phyloP scores from a whole-genome alignment of 768 basidiomycete genomes.

The Pisolithus microcarpus region DNA sequence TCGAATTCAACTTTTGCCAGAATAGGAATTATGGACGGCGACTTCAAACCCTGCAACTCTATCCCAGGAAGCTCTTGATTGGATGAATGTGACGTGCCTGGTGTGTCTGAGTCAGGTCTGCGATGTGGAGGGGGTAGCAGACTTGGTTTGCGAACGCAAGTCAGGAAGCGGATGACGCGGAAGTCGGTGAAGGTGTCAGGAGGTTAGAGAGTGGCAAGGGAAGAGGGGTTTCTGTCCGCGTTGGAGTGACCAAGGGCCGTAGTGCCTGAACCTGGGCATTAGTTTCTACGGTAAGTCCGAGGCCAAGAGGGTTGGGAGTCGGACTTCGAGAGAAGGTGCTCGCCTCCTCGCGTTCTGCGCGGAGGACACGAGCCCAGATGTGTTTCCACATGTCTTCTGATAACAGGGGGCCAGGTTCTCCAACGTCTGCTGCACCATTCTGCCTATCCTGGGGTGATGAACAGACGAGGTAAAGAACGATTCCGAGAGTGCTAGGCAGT shows the following conservation, averaged over 20 bases:
- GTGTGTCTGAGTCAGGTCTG: slow-evolving; percentile 44
- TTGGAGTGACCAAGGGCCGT: slow-evolving; percentile 43
- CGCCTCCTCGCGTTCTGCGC: slow-evolving; percentile 47
- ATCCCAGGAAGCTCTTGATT: slow-evolving; percentile 41
- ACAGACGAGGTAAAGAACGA: slow-evolving; percentile 74
- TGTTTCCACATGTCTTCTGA: slow-evolving; percentile 85
- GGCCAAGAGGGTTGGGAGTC: slow-evolving; percentile 35
- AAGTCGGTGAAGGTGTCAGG: slow-evolving; percentile 36
- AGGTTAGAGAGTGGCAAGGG: slow-evolving; percentile 28
- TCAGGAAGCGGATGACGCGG: slow-evolving; percentile 50
- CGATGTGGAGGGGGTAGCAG: slow-evolving; percentile 39
- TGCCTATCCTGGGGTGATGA: slow-evolving; percentile 20
- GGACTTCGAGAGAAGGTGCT: slow-evolving; percentile 27
- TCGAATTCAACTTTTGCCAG: slow-evolving; percentile 95
- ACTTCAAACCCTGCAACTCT: slow-evolving; percentile 59
- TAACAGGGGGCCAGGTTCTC: slow-evolving; percentile 70
- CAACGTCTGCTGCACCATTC: slow-evolving; percentile 28
- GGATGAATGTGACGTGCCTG: slow-evolving; percentile 41
- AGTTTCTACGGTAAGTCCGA: slow-evolving; percentile 38
- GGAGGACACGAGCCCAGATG: slow-evolving; percentile 71
- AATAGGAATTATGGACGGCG: slow-evolving; percentile 66
- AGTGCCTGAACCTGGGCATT: slow-evolving; percentile 24
- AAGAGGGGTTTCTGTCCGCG: slow-evolving; percentile 29
- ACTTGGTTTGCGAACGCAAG: slow-evolving; percentile 40
- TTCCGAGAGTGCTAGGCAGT: slow-evolving; percentile 76